These are phyloP conservation scores for Ogataea ramenticola DNA, from an alignment of 805 yeast species.

Conservation along the genomic window DNA sequence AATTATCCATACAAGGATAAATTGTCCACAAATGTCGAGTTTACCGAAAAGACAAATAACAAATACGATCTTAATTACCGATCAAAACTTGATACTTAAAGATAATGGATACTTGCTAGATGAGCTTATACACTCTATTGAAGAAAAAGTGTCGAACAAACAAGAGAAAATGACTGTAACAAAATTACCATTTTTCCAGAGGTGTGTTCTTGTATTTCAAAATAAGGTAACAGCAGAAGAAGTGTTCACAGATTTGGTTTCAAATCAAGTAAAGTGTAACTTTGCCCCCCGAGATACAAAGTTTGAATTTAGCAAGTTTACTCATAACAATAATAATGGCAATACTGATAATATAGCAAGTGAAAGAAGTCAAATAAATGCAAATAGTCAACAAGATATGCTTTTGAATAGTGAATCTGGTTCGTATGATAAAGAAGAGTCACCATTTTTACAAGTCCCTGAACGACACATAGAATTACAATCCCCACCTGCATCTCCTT, in stretches of 20 bases:
- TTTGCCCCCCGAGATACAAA: slow-evolving; percentile 1
- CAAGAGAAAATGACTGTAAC: slow-evolving; percentile 12
- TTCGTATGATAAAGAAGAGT: background rate
- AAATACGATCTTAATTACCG: slow-evolving; percentile 24
- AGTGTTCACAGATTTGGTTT: slow-evolving; percentile 9
- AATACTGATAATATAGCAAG: too few relatives aligned
- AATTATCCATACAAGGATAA: too few relatives aligned
- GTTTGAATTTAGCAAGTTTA: background rate
- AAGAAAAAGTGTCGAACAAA: slow-evolving; percentile 6
- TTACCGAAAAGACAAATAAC: slow-evolving; percentile 3
- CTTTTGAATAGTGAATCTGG: too few relatives aligned
- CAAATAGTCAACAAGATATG: too few relatives aligned
- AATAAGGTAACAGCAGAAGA: slow-evolving; percentile 7
- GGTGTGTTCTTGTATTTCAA: slow-evolving; percentile 21
- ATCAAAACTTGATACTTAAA: slow-evolving; percentile 11
- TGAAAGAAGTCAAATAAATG: too few relatives aligned
- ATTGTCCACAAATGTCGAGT: background rate
- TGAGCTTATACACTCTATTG: slow-evolving; percentile 11
- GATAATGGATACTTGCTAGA: slow-evolving; percentile 11
- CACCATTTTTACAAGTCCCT: slow-evolving; percentile 12
- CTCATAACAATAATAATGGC: background rate
- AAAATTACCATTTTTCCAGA: slow-evolving; percentile 18
- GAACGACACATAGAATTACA: slow-evolving; percentile 23
- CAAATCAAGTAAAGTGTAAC: slow-evolving; percentile 12
- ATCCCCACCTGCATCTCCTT: slow-evolving; percentile 31